Evolutionary conservation across 2,329 filamentous ascomycete species (phyloP).

Genomic region (Epichloe coenophiala): DNA sequence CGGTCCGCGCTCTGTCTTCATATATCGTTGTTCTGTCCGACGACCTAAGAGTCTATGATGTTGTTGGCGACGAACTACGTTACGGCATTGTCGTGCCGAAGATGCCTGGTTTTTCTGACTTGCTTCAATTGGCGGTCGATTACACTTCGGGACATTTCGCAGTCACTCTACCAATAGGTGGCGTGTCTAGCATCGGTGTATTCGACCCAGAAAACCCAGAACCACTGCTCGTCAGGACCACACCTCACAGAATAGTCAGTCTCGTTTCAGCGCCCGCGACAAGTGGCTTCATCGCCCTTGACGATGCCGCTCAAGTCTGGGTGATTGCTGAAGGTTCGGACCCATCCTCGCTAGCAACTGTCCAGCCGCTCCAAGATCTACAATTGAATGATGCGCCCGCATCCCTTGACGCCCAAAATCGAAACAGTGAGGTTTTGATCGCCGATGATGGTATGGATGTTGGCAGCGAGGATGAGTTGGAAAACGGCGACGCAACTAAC

Average conservation of each 20-base stretch:
- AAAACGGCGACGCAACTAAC: slow-evolving; percentile 23
- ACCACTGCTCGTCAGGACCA: slow-evolving; percentile 44
- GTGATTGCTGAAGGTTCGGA: slow-evolving; percentile 46
- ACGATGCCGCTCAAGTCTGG: slow-evolving; percentile 62
- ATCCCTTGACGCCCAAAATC: slow-evolving; percentile 16
- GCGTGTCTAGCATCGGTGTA: slow-evolving; percentile 46
- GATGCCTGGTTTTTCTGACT: slow-evolving; percentile 23
- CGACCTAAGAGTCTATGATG: slow-evolving; percentile 66
- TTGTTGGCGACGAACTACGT: slow-evolving; percentile 62
- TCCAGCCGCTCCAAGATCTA: slow-evolving; percentile 42
- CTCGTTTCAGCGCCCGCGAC: slow-evolving; percentile 50
- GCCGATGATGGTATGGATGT: slow-evolving; percentile 27
- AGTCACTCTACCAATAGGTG: slow-evolving; percentile 36
- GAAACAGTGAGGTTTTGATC: slow-evolving; percentile 18
- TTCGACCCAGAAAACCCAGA: slow-evolving; percentile 49
- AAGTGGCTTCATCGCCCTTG: slow-evolving; percentile 62
- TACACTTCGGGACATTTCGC: slow-evolving; percentile 50
- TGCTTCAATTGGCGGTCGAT: slow-evolving; percentile 62
- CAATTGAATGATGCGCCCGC: slow-evolving; percentile 28
- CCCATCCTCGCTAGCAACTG: slow-evolving; percentile 35
- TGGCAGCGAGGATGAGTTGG: slow-evolving; percentile 28
- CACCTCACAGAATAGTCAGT: slow-evolving; percentile 47
- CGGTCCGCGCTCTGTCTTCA: slow-evolving; percentile 58
- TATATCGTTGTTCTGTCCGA: slow-evolving; percentile 65
- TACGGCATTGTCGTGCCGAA: slow-evolving; percentile 48